A percentile compares a stretch with the other conserved stretches of the same genome.
These are phyloP conservation scores for Priceomyces melissophilus DNA, from an alignment of 805 yeast species.

Conservation along the genomic window DNA sequence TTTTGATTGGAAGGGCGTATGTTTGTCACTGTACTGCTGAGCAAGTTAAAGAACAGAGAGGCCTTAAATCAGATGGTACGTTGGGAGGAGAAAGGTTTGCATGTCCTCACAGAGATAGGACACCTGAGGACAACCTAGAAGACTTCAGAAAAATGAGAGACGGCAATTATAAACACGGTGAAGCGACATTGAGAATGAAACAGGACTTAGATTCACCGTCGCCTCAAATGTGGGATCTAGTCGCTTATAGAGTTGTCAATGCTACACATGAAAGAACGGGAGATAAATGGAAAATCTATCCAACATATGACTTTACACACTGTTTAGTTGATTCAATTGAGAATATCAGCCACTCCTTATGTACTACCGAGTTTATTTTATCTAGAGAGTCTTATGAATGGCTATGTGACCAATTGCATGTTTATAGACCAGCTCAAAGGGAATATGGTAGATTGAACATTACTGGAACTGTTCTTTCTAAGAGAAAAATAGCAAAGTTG, in stretches of 20 bases:
- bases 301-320: conserved; percentile 98
- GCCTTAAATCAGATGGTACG: conserved; percentile 86
- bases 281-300: conserved; percentile 94
- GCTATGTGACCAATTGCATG: conserved; percentile 93
- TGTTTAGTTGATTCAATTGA: conserved; percentile 98
- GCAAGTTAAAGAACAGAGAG: conserved; percentile 86
- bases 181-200: conserved; percentile 95
- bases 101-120: conserved; percentile 69
- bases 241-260: conserved; percentile 91
- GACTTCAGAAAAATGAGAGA: conserved; percentile 91
- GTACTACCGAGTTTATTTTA: conserved; percentile 91
- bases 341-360: conserved; percentile 90
- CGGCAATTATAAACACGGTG: conserved; percentile 84
- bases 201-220: conserved; percentile 86
- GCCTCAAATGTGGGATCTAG: conserved; percentile 99
- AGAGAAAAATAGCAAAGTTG: conserved; percentile 91
- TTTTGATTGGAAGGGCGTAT: conserved; percentile 70
- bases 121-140: conserved; percentile 67
- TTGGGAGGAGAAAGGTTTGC: conserved; percentile 90
- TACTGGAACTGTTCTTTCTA: conserved; percentile 91
- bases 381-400: conserved; percentile 97
- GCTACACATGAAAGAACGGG: conserved; percentile 97
- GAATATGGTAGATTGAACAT: conserved; percentile 96
- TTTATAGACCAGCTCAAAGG: conserved; percentile 97
- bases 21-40: conserved; percentile 93